Base-by-base conservation (phyloP, 1,139 yeast species). In the Zygosaccharomyces sapae region DNA sequence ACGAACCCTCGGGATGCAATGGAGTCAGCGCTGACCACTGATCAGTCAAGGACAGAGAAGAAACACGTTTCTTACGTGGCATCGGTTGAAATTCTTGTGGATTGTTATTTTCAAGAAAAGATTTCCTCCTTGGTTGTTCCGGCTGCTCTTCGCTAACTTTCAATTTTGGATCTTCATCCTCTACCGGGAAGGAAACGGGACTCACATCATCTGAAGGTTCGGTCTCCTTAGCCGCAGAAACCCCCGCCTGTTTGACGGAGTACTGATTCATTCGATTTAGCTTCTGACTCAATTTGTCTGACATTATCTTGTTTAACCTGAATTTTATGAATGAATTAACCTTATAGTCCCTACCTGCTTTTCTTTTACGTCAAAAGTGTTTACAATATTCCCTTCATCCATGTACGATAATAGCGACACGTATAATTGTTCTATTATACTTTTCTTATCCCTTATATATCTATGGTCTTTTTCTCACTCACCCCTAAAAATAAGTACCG, bases 41-140 rank as follows among this genome's bases (percentile, higher is more conserved):
- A 63, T 83, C 90, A 4, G 85, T 77, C 44, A 83, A 72, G 31
- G 88, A 81, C 43, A 83, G 67, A 30, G 85, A 80, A n/a, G 85
- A 79, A n/a, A 81, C 85, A 35, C 83, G 67, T 61, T 81, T 81
- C 56, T 77, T 80, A 63, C 86, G 74, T 12, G 76, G 70, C 47
- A 73, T 70, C 1, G 89, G 89, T 47, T 75, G 76, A 59, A 83
- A 68, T 47, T 77, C 75, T 60, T 83, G 88, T 37, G 83, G 82
- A 31, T 86, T 86, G 60, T 83, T 88, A 55, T 81, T 82, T 58
- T 83, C 82, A 51, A 83, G 73, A 58, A 77, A 83, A 12, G 86
- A 80, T 29, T 52, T 53, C 30, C 56, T 54, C 30, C 61, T 49
- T 4, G 58, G 58, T 34, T 48, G 43, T 19, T 35, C 12, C 20